These are phyloP conservation scores for Dictyostelium purpureum DNA, from an alignment of 78 protist species.

Conservation along the genomic window DNA sequence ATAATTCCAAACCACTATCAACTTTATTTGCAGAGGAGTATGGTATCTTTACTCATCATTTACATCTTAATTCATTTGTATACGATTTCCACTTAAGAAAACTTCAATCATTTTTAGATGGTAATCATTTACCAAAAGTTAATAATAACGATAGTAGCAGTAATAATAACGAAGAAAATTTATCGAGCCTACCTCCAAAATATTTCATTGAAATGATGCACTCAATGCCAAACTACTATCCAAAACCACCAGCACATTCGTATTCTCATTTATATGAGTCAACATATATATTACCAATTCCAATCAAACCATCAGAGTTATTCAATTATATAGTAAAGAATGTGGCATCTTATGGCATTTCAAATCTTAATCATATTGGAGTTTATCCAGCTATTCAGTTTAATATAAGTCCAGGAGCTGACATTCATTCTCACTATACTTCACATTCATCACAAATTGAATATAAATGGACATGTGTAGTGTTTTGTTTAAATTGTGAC, in stretches of 20 bases:
- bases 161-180: background rate
- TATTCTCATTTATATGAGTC: slow-evolving; percentile 54
- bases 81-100: slow-evolving; percentile 69
- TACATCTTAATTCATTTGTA: slow-evolving; percentile 71
- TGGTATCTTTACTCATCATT: slow-evolving; percentile 66
- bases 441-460: background rate
- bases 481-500: slow-evolving; percentile 55
- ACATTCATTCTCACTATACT: background rate
- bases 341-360: background rate
- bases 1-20: slow-evolving; percentile 1
- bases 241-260: slow-evolving; percentile 77
- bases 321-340: slow-evolving; percentile 28
- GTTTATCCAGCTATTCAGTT: slow-evolving; percentile 46
- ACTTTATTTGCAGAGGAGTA: slow-evolving; percentile 70
- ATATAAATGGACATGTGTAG: slow-evolving; percentile 44
- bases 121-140: background rate
- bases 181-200: slow-evolving; percentile 45
- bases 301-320: slow-evolving; percentile 28
- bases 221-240: slow-evolving; percentile 62
- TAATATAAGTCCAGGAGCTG: background rate
- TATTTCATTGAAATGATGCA: slow-evolving; percentile 74
- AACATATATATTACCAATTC: background rate
- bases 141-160: background rate
- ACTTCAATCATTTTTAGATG: slow-evolving; percentile 27
- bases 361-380: slow-evolving; percentile 22